Percentiles rank a stretch among this genome's conserved stretches.
Evolutionary conservation across 2,329 filamentous ascomycete genomes (phyloP).

Genomic region (Aspergillus awamori): DNA sequence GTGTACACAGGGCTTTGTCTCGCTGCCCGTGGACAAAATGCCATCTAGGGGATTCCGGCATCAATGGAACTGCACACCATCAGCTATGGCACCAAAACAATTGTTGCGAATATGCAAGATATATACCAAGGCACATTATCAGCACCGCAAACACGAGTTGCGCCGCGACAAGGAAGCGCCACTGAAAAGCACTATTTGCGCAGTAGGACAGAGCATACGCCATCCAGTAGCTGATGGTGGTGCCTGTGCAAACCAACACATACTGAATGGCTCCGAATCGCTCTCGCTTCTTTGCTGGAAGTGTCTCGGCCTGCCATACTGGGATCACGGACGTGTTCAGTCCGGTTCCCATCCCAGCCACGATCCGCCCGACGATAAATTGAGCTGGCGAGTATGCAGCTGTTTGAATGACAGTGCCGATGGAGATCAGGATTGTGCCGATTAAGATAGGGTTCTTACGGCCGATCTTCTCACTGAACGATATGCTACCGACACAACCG

Average conservation of each 20-base stretch:
- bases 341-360: constrained; percentile 53
- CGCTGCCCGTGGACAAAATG: constrained; percentile 53
- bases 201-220: not conserved
- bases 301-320: constrained; percentile 44
- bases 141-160: not conserved
- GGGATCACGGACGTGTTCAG: constrained; percentile 55
- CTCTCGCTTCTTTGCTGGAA: not conserved
- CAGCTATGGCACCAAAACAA: not conserved
- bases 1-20: constrained; percentile 39
- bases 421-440: not conserved
- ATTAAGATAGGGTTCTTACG: not conserved
- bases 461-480: not conserved
- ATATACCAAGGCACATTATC: not conserved
- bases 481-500: not conserved
- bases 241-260: not conserved
- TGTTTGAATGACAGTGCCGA: not conserved
- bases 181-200: constrained; percentile 21
- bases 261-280: not conserved
- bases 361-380: not conserved
- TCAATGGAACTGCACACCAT: constrained; percentile 20
- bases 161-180: constrained; percentile 33
- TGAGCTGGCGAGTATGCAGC: not conserved
- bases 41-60: constrained; percentile 58
- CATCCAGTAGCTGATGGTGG: not conserved
- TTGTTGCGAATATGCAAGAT: no score